These are phyloP conservation scores for Aureobasidium namibiae DNA, from an alignment of 2,329 filamentous ascomycete species.

Conservation along the genomic window DNA sequence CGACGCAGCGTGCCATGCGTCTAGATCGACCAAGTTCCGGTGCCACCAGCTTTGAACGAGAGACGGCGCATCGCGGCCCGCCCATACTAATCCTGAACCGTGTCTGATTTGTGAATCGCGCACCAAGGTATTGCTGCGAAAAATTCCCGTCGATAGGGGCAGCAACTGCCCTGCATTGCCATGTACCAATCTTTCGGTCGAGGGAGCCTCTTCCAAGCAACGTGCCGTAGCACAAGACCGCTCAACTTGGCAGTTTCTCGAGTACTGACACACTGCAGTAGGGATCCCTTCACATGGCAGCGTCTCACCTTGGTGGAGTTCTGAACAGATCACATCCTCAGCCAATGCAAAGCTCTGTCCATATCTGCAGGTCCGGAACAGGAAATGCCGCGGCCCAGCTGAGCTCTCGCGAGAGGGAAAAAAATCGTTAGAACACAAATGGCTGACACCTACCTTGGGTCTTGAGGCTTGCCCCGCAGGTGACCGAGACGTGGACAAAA, in stretches of 20 bases:
- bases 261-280: neutral
- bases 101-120: neutral
- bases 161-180: constrained; percentile 9
- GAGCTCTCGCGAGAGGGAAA: neutral
- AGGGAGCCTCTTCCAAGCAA: neutral
- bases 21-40: constrained; percentile 2
- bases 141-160: constrained; percentile 6
- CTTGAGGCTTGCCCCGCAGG: constrained; percentile 4
- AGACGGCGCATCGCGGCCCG: constrained; percentile 8
- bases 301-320: neutral
- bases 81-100: neutral
- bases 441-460: neutral
- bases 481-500: neutral
- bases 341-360: neutral
- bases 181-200: constrained; percentile 1
- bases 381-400: constrained; percentile 6
- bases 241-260: neutral
- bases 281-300: neutral
- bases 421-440: constrained; percentile 5
- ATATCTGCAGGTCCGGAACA: neutral
- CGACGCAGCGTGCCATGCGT: neutral
- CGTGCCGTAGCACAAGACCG: neutral
- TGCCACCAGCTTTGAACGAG: neutral
- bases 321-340: neutral
- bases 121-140: neutral